Evolutionary conservation across 305 asterid species (phyloP).

Genomic region (Plantago lanceolata): DNA sequence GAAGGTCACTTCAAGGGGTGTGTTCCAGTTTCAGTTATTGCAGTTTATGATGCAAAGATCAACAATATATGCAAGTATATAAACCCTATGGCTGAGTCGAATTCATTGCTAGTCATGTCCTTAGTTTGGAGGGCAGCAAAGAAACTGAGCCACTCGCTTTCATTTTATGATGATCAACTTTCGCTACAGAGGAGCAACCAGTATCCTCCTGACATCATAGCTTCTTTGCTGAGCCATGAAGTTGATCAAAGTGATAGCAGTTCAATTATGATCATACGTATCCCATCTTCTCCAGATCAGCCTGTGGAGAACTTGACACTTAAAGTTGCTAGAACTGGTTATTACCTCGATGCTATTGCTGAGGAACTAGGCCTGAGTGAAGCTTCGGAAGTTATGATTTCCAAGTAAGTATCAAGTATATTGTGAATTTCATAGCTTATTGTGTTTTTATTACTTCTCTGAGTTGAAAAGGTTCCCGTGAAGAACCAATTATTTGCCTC

Average conservation of each 20-base stretch:
- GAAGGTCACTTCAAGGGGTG: constrained; percentile 52
- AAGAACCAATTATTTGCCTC: no score
- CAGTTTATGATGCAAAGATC: constrained; percentile 58
- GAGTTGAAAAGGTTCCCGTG: no score
- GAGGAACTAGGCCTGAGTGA: constrained; percentile 44
- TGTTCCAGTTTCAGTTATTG: constrained; percentile 71
- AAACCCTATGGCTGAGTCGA: constrained; percentile 50
- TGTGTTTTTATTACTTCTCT: no score
- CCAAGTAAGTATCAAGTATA: constrained; percentile 46
- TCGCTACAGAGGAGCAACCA: constrained; percentile 57
- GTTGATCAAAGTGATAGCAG: constrained; percentile 32
- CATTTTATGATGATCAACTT: constrained; percentile 42
- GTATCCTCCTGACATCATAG: constrained; percentile 39
- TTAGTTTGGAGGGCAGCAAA: constrained; percentile 55
- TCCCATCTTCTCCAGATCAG: constrained; percentile 58
- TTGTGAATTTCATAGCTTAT: no score
- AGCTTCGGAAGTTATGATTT: constrained; percentile 69
- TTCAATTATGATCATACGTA: constrained; percentile 47
- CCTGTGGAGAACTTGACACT: constrained; percentile 49
- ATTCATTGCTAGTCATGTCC: constrained; percentile 50
- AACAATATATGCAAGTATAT: constrained; percentile 66
- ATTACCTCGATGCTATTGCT: constrained; percentile 84
- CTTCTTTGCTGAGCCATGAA: constrained; percentile 42
- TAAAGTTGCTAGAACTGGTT: constrained; percentile 41
- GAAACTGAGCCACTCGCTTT: constrained; percentile 40